Conservation (phyloP, 2,329 filamentous ascomycete species). For the Lachnellula occidentalis region DNA sequence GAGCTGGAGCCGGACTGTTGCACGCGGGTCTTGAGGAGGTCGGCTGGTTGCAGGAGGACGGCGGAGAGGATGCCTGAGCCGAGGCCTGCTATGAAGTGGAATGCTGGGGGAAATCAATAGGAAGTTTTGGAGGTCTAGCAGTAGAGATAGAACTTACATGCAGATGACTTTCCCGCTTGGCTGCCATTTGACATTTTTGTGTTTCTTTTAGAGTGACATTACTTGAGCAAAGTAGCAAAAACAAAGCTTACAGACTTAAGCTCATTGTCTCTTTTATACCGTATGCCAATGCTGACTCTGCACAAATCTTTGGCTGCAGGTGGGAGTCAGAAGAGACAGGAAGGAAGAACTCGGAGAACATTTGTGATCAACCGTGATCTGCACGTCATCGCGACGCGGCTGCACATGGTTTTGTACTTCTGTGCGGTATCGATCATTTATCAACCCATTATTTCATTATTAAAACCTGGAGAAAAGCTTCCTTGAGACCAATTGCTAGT, state of each 20-base stretch:
- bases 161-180: conserved; percentile 43
- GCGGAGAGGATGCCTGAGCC: conserved; percentile 83
- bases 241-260: background rate
- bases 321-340: background rate
- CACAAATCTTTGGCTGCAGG: background rate
- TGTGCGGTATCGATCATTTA: background rate
- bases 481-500: background rate
- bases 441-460: background rate
- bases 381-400: conserved; percentile 4
- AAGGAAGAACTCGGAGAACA: background rate
- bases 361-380: background rate
- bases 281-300: background rate
- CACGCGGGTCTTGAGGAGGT: conserved; percentile 92
- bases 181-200: conserved; percentile 45
- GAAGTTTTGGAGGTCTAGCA: background rate
- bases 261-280: background rate
- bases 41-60: conserved; percentile 86
- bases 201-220: conserved; percentile 21
- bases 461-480: background rate
- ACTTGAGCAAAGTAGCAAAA: background rate
- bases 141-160: conserved; percentile 34
- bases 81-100: conserved; percentile 86
- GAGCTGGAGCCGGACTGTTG: conserved; percentile 76
- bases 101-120: conserved; percentile 43
- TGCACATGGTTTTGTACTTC: background rate